Evolutionary conservation across 2,329 filamentous ascomycete genomes (phyloP).

Genomic region (Lasiodiplodia theobromae): DNA sequence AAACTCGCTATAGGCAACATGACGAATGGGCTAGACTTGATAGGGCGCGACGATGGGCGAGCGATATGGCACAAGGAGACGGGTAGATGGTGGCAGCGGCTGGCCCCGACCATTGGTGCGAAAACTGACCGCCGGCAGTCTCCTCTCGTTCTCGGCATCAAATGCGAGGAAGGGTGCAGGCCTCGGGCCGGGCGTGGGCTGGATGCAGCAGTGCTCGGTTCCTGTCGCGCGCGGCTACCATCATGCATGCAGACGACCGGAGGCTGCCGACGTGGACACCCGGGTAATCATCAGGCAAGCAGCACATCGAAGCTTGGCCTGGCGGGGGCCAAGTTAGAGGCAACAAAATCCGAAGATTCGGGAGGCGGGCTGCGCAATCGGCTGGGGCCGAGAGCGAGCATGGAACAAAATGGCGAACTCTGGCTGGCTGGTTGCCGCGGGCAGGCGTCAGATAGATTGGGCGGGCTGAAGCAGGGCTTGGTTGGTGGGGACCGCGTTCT

Average conservation of each 20-base stretch:
- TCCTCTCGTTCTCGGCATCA: neutral
- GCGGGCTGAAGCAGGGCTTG: constrained; percentile 1
- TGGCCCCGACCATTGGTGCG: constrained; percentile 19
- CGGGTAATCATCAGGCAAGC: constrained; percentile 3
- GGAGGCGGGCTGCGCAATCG: constrained; percentile 10
- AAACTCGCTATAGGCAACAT: constrained; percentile 22
- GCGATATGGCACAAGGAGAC: neutral
- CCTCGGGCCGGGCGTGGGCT: neutral
- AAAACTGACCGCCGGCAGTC: constrained; percentile 10
- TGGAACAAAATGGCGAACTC: neutral
- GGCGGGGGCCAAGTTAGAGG: neutral
- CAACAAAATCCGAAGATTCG: neutral
- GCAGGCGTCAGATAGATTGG: constrained; percentile 2
- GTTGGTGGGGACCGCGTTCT: constrained; percentile 12
- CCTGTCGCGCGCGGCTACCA: constrained; percentile 17
- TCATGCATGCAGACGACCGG: neutral
- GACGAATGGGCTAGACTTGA: constrained; percentile 18
- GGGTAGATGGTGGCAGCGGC: neutral
- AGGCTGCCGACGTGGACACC: neutral
- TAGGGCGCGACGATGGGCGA: neutral
- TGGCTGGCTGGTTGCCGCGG: constrained; percentile 6
- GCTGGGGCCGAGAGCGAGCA: neutral
- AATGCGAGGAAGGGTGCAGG: neutral
- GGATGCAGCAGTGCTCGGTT: neutral
- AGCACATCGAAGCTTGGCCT: constrained; percentile 6